Evolutionary conservation across 345 rosid genomes (phyloP).

Genomic region (Linum lewisii): DNA sequence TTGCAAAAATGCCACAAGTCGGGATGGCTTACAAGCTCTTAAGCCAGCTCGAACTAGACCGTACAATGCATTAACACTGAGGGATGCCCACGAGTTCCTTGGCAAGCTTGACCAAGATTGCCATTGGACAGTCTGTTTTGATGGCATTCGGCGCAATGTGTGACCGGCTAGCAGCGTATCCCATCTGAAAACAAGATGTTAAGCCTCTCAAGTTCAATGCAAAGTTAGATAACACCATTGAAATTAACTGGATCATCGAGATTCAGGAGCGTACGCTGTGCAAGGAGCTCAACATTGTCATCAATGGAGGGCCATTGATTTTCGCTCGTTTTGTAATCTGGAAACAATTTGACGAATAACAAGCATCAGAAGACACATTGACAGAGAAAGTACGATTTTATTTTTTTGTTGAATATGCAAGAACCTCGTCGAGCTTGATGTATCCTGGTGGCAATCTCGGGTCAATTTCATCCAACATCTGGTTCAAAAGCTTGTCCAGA

Average conservation of each 20-base stretch:
- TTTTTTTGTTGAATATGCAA: too few species aligned
- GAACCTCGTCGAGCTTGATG: conserved; percentile 76
- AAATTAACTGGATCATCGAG: not conserved
- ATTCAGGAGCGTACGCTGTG: conserved; percentile 29
- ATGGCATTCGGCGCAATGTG: conserved; percentile 64
- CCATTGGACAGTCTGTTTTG: conserved; percentile 68
- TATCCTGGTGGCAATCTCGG: conserved; percentile 71
- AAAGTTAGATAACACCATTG: too few species aligned
- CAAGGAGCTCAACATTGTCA: conserved; percentile 42
- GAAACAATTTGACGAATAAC: not conserved
- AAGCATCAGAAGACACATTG: too few species aligned
- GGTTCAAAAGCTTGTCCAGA: conserved; percentile 58
- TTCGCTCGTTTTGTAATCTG: conserved; percentile 84
- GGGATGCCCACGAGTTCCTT: conserved; percentile 18
- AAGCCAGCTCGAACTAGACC: not conserved
- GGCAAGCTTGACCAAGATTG: conserved; percentile 44
- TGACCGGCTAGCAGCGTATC: conserved; percentile 66
- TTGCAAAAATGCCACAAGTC: too few species aligned
- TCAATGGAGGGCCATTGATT: conserved; percentile 61
- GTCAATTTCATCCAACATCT: conserved; percentile 75
- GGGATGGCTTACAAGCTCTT: too few species aligned
- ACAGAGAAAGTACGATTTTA: not conserved
- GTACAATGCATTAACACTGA: not conserved
- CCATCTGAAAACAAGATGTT: conserved; percentile 41
- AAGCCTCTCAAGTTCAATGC: not conserved